Evolutionary conservation across 441 rosid species (phyloP).

Genomic region (Geranium incanum): DNA sequence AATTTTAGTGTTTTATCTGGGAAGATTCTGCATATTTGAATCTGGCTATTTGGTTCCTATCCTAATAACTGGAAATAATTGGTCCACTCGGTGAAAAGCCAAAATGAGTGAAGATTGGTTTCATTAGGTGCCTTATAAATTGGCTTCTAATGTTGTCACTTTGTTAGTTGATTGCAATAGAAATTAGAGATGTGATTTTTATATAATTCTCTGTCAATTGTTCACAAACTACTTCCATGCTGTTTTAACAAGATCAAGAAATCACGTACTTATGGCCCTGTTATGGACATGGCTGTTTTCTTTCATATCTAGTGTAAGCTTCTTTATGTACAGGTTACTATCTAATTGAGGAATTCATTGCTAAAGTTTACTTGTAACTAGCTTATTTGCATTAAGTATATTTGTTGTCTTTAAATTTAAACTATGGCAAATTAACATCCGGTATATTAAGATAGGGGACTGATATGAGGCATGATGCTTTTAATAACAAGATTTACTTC

Average conservation of each 20-base stretch:
- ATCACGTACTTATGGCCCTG: not conserved
- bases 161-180: not conserved
- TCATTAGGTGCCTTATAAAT: not conserved
- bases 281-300: not conserved
- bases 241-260: not conserved
- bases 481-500: constrained; percentile 6
- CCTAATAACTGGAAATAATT: not conserved
- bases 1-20: not conserved
- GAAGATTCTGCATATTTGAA: not conserved
- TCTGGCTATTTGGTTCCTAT: not conserved
- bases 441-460: not conserved
- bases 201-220: not conserved
- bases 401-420: not conserved
- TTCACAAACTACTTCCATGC: not conserved
- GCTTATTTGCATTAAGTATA: not conserved
- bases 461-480: not conserved
- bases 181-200: not conserved
- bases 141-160: too few species aligned
- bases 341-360: not conserved
- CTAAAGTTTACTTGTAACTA: not conserved
- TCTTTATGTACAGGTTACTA: not conserved
- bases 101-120: not conserved
- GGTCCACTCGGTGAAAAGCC: not conserved
- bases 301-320: too few species aligned
- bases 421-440: not conserved